phyloP scores from a whole-genome alignment of 2,329 filamentous ascomycete species.

The Fusarium sp. region DNA sequence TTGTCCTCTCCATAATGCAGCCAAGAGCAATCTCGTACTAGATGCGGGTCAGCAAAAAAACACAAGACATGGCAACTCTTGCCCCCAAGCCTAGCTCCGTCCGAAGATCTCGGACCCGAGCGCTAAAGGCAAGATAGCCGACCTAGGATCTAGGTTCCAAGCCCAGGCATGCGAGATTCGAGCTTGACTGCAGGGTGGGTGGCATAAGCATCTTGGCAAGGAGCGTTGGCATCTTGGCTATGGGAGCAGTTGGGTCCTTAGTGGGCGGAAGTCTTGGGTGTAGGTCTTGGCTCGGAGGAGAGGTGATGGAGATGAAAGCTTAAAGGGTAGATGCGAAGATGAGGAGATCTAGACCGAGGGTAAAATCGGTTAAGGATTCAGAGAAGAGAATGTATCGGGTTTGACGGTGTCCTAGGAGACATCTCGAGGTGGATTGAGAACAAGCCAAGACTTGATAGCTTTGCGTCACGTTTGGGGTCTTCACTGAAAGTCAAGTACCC shows the following conservation, averaged over 20 bases:
- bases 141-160: neutral
- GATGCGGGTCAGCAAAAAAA: neutral
- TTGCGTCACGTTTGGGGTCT: neutral
- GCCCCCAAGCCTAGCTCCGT: neutral
- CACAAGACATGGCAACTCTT: neutral
- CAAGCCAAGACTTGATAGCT: neutral
- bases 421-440: neutral
- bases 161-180: neutral
- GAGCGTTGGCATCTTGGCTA: neutral
- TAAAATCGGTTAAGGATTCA: neutral
- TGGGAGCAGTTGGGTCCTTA: neutral
- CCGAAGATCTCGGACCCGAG: neutral
- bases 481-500: neutral
- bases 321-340: neutral
- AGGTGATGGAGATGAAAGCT: neutral
- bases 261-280: neutral
- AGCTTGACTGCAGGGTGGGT: neutral
- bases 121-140: neutral
- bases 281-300: neutral
- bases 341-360: neutral
- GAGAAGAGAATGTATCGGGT: neutral
- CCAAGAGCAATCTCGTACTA: neutral
- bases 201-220: constrained; percentile 4
- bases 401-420: neutral
- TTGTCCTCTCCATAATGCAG: neutral